A percentile compares a stretch with the other conserved stretches of the same genome.
Conservation (phyloP, 2,329 filamentous ascomycete genomes). For the Aureobasidium sp. region DNA sequence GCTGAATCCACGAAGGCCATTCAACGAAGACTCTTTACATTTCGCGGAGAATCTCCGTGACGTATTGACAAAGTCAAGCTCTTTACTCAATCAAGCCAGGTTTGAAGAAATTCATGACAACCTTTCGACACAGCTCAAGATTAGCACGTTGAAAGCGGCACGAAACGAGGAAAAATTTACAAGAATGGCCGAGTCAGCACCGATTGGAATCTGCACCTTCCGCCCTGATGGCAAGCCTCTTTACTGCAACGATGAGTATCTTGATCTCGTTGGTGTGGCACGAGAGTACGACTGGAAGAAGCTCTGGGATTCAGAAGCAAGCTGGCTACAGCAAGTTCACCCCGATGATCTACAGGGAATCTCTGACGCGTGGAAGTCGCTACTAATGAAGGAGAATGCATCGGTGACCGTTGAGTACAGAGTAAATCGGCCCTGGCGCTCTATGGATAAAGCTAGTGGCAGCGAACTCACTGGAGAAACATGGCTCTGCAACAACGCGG, state of each 20-base stretch:
- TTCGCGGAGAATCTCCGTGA: slow-evolving; percentile 42
- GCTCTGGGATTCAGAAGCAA: slow-evolving; percentile 29
- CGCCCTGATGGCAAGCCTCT: slow-evolving; percentile 37
- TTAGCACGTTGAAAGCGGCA: slow-evolving; percentile 34
- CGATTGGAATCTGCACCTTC: slow-evolving; percentile 46
- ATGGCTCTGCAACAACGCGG: slow-evolving; percentile 37
- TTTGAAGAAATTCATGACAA: slow-evolving; percentile 41
- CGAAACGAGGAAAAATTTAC: slow-evolving; percentile 43
- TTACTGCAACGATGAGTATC: slow-evolving; percentile 47
- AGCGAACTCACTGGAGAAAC: slow-evolving; percentile 32
- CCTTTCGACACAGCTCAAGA: slow-evolving; percentile 38
- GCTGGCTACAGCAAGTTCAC: slow-evolving; percentile 26
- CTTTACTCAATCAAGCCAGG: slow-evolving; percentile 41
- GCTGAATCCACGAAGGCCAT: slow-evolving; percentile 42
- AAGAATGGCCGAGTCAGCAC: slow-evolving; percentile 42
- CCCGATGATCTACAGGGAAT: slow-evolving; percentile 39
- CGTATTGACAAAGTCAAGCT: slow-evolving; percentile 42
- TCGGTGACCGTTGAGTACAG: slow-evolving; percentile 41
- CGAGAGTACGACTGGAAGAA: slow-evolving; percentile 25
- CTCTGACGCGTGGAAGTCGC: slow-evolving; percentile 33
- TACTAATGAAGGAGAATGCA: slow-evolving; percentile 33
- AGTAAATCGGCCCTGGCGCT: slow-evolving; percentile 40
- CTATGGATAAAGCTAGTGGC: slow-evolving; percentile 30
- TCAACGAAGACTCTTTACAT: slow-evolving; percentile 42
- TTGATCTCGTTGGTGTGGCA: slow-evolving; percentile 36